Evolutionary conservation across 139 green algal genomes (phyloP).

Genomic region (Chlorella sp.): DNA sequence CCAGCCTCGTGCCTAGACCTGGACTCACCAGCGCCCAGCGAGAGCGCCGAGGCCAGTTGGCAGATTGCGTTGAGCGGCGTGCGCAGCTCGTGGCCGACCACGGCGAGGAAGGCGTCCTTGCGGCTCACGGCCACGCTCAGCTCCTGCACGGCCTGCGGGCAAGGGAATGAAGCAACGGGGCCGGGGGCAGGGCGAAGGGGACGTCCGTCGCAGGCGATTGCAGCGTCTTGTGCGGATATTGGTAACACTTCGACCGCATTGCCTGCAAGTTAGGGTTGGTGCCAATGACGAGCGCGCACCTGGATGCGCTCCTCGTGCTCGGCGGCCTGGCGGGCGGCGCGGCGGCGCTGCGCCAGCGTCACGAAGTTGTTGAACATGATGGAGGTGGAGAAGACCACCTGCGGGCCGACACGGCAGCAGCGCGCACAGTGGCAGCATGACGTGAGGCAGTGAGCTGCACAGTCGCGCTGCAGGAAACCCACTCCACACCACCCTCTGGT

Average conservation of each 20-base stretch:
- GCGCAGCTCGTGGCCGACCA: conserved; percentile 63
- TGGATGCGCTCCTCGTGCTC: conserved; percentile 4
- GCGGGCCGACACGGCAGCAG: not conserved
- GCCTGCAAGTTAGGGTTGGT: too few relatives aligned
- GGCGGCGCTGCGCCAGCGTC: conserved; percentile 17
- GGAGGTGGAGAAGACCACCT: conserved; percentile 22
- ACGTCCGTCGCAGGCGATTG: not conserved
- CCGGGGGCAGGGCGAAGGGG: not conserved
- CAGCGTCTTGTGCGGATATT: too few relatives aligned
- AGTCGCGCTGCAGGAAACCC: not conserved
- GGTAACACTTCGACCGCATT: too few relatives aligned
- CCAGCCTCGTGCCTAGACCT: too few relatives aligned
- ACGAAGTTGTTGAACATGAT: conserved; percentile 32
- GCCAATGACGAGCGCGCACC: not conserved
- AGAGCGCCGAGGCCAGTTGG: conserved; percentile 20
- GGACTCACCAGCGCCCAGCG: not conserved
- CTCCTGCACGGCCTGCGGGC: conserved; percentile 5
- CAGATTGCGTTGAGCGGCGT: conserved; percentile 73
- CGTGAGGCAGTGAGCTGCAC: not conserved
- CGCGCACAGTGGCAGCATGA: not conserved
- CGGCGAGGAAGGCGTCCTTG: conserved; percentile 57
- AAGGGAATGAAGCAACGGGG: not conserved
- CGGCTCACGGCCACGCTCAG: not conserved
- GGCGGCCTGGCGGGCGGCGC: not conserved
- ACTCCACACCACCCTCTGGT: not conserved